Conservation (phyloP, 345 rosid genomes). For the Bruguiera sexangula region DNA sequence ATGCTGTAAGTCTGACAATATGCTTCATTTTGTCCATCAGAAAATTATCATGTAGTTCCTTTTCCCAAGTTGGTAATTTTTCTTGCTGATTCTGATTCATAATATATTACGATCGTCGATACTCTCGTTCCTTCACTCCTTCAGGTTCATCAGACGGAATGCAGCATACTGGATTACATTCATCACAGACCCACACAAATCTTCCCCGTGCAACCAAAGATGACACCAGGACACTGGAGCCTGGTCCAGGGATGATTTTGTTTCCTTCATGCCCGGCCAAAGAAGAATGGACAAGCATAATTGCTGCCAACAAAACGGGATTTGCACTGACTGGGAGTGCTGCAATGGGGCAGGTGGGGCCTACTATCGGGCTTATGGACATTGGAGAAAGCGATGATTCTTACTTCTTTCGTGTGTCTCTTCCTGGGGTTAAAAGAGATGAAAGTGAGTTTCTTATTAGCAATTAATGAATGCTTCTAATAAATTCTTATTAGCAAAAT, state of each 20-base stretch:
- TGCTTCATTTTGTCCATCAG: neutral
- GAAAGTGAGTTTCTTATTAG: conserved; percentile 15
- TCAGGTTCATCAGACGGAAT: neutral
- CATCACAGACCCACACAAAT: neutral
- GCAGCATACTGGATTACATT: too few species aligned
- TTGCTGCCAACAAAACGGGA: neutral
- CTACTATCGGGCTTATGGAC: conserved; percentile 13
- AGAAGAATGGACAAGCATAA: neutral
- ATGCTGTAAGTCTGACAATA: neutral
- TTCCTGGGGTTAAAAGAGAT: conserved; percentile 16
- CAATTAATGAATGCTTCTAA: neutral
- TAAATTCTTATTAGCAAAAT: neutral
- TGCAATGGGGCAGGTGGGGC: conserved; percentile 9
- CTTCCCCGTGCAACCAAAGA: conserved; percentile 3
- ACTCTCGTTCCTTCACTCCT: neutral
- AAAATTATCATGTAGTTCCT: neutral
- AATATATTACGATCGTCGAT: neutral
- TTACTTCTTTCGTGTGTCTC: conserved; percentile 17
- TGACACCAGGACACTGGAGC: conserved; percentile 18
- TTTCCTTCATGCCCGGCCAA: conserved; percentile 1
- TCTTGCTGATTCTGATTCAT: neutral
- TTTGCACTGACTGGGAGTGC: conserved; percentile 15
- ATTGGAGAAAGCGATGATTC: conserved; percentile 22
- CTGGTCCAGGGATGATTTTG: conserved; percentile 7
- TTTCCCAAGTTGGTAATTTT: neutral